Percentiles rank a stretch among this genome's conserved stretches.
These are phyloP conservation scores for Halophytophthora batemanensis DNA, from an alignment of 352 stramenopile genomes.

Conservation along the genomic window DNA sequence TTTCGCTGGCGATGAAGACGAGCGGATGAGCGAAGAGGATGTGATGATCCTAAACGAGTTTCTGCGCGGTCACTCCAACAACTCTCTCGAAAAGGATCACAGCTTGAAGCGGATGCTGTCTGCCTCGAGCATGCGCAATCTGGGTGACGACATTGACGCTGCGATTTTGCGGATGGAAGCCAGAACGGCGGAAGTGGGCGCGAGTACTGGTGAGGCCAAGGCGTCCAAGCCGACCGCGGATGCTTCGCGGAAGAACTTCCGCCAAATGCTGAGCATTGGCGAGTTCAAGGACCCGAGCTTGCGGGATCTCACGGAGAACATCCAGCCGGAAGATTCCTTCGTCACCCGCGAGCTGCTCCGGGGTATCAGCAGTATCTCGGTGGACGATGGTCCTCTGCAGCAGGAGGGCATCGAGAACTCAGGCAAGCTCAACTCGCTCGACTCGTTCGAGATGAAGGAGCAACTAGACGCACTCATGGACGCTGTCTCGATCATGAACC, in stretches of 20 bases:
- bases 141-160: conserved; percentile 34
- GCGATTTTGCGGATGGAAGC: conserved; percentile 32
- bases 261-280: conserved; percentile 56
- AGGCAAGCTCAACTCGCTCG: conserved; percentile 29
- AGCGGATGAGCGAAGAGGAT: conserved; percentile 56
- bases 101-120: conserved; percentile 40
- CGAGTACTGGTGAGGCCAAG: conserved; percentile 9
- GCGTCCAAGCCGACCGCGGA: conserved; percentile 15
- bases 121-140: conserved; percentile 23
- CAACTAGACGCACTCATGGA: conserved; percentile 40
- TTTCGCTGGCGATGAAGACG: conserved; percentile 38
- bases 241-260: conserved; percentile 24
- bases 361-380: conserved; percentile 49
- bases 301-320: conserved; percentile 45
- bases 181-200: conserved; percentile 10
- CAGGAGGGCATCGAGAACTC: conserved; percentile 27
- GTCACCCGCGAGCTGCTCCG: conserved; percentile 43
- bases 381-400: conserved; percentile 28
- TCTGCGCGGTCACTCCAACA: conserved; percentile 47
- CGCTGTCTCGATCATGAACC: conserved; percentile 27
- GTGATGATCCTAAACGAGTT: conserved; percentile 64
- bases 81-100: conserved; percentile 31
- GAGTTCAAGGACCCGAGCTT: conserved; percentile 51
- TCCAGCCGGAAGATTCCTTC: conserved; percentile 47
- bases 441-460: conserved; percentile 31